phyloP scores from a whole-genome alignment of 768 basidiomycete species.

The Mycena polygramma region DNA sequence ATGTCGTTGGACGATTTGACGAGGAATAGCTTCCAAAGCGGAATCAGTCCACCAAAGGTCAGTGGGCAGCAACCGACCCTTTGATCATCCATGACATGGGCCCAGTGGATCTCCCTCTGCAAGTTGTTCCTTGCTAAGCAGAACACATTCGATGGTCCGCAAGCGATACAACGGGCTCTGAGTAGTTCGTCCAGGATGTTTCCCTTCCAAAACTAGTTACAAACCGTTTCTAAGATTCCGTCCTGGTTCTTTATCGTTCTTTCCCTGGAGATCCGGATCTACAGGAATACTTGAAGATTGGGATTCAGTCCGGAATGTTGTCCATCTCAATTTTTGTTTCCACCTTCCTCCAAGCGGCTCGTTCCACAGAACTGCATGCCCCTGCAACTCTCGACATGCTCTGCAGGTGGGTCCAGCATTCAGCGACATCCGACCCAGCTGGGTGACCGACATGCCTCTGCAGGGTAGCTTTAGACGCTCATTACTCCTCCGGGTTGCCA shows the following conservation, averaged over 20 bases:
- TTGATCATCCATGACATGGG: conserved; percentile 21
- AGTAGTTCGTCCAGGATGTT: conserved; percentile 64
- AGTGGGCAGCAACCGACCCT: conserved; percentile 37
- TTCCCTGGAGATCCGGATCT: conserved; percentile 80
- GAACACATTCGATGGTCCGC: conserved; percentile 51
- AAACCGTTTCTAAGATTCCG: conserved; percentile 64
- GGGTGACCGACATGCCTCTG: conserved; percentile 68
- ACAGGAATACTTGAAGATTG: conserved; percentile 73
- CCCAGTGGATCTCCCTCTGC: conserved; percentile 77
- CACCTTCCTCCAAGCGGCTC: conserved; percentile 76
- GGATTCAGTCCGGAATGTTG: conserved; percentile 68
- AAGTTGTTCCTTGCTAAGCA: conserved; percentile 71
- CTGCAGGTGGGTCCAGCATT: no score
- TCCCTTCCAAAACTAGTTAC: conserved; percentile 3
- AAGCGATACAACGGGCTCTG: conserved; percentile 65
- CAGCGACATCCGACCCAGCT: no score
- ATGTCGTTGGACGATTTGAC: conserved; percentile 83
- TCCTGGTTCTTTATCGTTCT: conserved; percentile 73
- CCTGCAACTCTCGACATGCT: conserved; percentile 63
- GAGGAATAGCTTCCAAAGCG: conserved; percentile 80
- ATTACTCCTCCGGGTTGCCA: conserved; percentile 69
- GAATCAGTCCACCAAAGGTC: conserved; percentile 75
- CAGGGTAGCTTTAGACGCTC: conserved; percentile 71
- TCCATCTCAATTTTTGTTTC: conserved; percentile 72
- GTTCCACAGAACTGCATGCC: conserved; percentile 73